Base-by-base conservation (phyloP, 768 basidiomycete species). In the Tylopilus plumbeoviolaceoides region DNA sequence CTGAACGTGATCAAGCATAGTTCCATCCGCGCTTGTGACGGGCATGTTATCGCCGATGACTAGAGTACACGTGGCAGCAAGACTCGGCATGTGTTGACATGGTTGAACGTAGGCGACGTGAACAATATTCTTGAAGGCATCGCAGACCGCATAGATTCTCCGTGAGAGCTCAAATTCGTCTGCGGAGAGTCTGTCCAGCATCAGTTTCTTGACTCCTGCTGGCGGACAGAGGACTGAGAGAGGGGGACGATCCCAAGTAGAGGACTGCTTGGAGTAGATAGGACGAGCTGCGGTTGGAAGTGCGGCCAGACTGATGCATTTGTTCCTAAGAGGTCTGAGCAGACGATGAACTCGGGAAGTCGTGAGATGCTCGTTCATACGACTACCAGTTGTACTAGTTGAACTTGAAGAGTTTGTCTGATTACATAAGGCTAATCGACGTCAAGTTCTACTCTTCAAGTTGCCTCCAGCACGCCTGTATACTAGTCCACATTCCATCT, bases 41-140 rank as follows among this genome's bases (percentile, higher is more conserved):
- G 74, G 74, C 42, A 83, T 69, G 57, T 71, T 70, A 59, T 71
- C 59, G n/a, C 83, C 83, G 10, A 82, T 63, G 15, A 76, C 60
- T 4, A 68, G 68, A 4, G 77, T 68, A 48, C 82, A 83, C 53
- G 82, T 65, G 28, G 71, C 70, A 33, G 77, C 72, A 40, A 83
- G 68, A 48, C 72, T 67, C 21, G 70, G 68, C 14, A 74, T 60
- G 30, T 60, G 59, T 44, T 23, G 31, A 38, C 45, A 50, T 50
- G 42, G 35, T 23, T 43, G 51, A 50, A 56, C 65, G 20, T 61
- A 65, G 10, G 72, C 71, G 28, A 73, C 76, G 33, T 75, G 59
- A 4, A 78, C 68, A 41, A 84, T 62, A 50, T 81, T 79, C 45
- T 70, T 73, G 66, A 82, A 85, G 47, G 76, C 75, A 55, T 79